These are phyloP conservation scores for Brasenia schreberi DNA, from an alignment of 164 flowering plant species.

Conservation along the genomic window DNA sequence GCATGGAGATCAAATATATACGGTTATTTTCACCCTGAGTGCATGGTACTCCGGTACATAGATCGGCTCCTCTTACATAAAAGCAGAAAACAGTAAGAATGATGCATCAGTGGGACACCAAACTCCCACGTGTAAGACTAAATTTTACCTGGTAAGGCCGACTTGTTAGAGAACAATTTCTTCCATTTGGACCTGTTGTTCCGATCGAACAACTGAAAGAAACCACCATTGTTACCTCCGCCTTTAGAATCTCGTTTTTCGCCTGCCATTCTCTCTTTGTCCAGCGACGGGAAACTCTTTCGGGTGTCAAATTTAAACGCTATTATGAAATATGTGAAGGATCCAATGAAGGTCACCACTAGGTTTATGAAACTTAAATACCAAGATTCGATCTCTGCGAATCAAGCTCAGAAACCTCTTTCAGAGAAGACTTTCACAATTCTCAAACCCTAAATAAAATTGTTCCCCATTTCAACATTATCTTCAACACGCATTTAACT, in stretches of 20 bases:
- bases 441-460: no score
- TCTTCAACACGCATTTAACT: no score
- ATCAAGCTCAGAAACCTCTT: no score
- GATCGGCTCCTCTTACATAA: no score
- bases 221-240: constrained; percentile 69
- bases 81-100: no score
- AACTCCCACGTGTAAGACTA: background rate
- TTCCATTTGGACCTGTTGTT: constrained; percentile 64
- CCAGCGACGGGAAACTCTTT: background rate
- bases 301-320: background rate
- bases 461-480: no score
- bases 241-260: constrained; percentile 9
- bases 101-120: background rate
- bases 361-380: background rate
- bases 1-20: no score
- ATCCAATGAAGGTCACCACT: background rate
- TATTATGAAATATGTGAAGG: background rate
- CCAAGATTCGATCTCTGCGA: no score
- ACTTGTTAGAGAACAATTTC: constrained; percentile 66
- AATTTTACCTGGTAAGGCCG: constrained; percentile 50
- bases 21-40: no score
- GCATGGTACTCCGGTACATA: no score
- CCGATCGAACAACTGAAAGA: constrained; percentile 91
- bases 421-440: no score
- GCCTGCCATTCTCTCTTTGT: background rate